These are phyloP conservation scores for Gossypium turneri DNA, from an alignment of 345 rosid species.

Conservation along the genomic window DNA sequence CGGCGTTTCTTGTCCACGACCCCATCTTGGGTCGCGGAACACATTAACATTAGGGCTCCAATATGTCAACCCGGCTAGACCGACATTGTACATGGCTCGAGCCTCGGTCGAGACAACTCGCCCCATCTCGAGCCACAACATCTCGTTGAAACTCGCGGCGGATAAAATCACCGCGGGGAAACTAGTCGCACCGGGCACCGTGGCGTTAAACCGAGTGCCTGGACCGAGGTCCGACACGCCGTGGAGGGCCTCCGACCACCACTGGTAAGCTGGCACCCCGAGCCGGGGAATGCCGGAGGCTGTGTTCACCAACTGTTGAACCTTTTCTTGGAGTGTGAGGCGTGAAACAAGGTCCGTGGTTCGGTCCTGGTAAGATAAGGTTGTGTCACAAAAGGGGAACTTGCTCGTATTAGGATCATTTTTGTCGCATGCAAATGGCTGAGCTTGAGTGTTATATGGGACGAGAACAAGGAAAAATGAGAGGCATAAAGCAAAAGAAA, in stretches of 20 bases:
- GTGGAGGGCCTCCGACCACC: slow-evolving; percentile 82
- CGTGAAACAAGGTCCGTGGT: slow-evolving; percentile 45
- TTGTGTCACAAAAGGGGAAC: slow-evolving; percentile 41
- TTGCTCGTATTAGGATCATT: slow-evolving; percentile 27
- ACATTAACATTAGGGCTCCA: slow-evolving; percentile 63
- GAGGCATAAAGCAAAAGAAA: slow-evolving; percentile 16
- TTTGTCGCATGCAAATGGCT: slow-evolving; percentile 42
- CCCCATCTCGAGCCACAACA: slow-evolving; percentile 54
- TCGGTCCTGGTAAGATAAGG: slow-evolving; percentile 40
- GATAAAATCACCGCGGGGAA: slow-evolving; percentile 55
- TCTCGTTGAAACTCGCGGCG: slow-evolving; percentile 52
- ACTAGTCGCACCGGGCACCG: slow-evolving; percentile 57
- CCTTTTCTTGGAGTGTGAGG: slow-evolving; percentile 53
- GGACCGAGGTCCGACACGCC: slow-evolving; percentile 54
- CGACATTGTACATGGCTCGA: slow-evolving; percentile 43
- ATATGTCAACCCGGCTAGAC: slow-evolving; percentile 36
- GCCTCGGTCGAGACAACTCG: slow-evolving; percentile 48
- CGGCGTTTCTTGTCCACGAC: slow-evolving; percentile 49
- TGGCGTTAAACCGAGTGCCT: slow-evolving; percentile 40
- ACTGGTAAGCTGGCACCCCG: slow-evolving; percentile 54
- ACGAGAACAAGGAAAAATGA: slow-evolving; percentile 12
- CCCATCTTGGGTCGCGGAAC: slow-evolving; percentile 53
- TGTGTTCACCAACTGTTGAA: slow-evolving; percentile 42
- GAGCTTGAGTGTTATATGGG: slow-evolving; percentile 23
- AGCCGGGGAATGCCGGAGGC: slow-evolving; percentile 49